Conservation (phyloP, 805 yeast species). For the Wickerhamomyces silvicola region DNA sequence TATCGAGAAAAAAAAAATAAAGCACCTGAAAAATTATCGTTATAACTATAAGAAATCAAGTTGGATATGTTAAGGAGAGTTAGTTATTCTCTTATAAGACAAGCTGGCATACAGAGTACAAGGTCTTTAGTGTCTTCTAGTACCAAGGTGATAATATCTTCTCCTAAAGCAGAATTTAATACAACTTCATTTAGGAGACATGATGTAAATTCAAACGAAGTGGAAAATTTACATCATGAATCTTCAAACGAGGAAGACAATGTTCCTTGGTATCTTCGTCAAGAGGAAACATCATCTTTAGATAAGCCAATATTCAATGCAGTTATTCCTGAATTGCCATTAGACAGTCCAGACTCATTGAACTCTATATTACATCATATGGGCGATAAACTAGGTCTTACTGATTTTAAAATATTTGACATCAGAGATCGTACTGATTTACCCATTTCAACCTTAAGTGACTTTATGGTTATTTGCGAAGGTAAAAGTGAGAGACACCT, state of each 20-base stretch:
- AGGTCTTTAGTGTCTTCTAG: too few species aligned
- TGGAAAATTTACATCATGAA: too few species aligned
- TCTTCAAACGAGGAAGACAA: conserved; percentile 7
- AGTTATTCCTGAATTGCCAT: conserved; percentile 55
- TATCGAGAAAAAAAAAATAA: too few species aligned
- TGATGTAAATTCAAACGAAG: too few species aligned
- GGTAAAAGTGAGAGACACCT: conserved; percentile 77
- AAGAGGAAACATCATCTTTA: conserved; percentile 30
- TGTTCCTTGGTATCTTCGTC: conserved; percentile 60
- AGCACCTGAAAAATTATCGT: too few species aligned
- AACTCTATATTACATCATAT: conserved; percentile 38
- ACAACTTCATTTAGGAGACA: too few species aligned
- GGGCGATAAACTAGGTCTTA: conserved; percentile 57
- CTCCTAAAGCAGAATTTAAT: too few species aligned
- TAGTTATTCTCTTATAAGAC: too few species aligned
- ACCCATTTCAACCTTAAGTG: conserved; percentile 33
- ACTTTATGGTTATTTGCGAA: conserved; percentile 58
- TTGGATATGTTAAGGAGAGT: too few species aligned
- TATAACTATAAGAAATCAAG: too few species aligned
- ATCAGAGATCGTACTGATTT: conserved; percentile 35
- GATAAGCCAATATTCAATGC: conserved; percentile 26
- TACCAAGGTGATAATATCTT: too few species aligned
- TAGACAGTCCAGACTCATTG: conserved; percentile 47
- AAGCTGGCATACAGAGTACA: too few species aligned
- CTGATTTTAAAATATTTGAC: conserved; percentile 60